Base-by-base conservation (phyloP, 306 rosid genomes). In the Prunus kanzakura region DNA sequence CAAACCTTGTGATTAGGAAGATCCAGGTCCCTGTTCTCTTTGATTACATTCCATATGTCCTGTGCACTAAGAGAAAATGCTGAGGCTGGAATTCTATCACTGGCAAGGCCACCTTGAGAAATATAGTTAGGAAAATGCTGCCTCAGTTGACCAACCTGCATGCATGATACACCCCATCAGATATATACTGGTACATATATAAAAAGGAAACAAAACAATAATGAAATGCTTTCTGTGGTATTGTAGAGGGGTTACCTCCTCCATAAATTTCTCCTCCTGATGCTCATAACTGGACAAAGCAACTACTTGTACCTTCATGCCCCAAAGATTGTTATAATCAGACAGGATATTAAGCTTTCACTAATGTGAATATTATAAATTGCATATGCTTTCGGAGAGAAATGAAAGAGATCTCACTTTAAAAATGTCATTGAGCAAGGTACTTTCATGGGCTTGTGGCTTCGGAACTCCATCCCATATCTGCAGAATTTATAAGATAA, bases 1-100 rank as follows among this genome's bases (percentile, higher is more conserved):
- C 71, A 72, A 84, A 94, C 98, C 98, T 92, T 94, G 79, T 94
- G 98, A 76, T 96, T 95, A 27, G 98, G 98, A 76, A 94, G 98
- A 83, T 94, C 96, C 71, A 94, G 90, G 81, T 94, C 98, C 83
- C 82, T 94, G 87, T 94, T 94, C 81, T 94, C 92, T 77, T 87
- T 89, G 46, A 92, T 94, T 69, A 86, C 81, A 88, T 92, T 92
- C 98, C 98, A 94, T 35, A 94, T 94, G 64, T 84, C 92, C 55
- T 89, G 98, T 66, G 93, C 95, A 73, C 98, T 94, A 80, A 86
- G 84, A 43, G 91, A 92, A 84, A 94, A 89, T 45, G 93, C 98
- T 64, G 97, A 85, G 32, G 97, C 96, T 79, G 98, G 98, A 70
- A 94, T 90, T 46, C 97, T 84, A 80, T 94, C 98, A 69, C 98